Conservation (phyloP, 257 asterid genomes). For the Coffea eugenioides region DNA sequence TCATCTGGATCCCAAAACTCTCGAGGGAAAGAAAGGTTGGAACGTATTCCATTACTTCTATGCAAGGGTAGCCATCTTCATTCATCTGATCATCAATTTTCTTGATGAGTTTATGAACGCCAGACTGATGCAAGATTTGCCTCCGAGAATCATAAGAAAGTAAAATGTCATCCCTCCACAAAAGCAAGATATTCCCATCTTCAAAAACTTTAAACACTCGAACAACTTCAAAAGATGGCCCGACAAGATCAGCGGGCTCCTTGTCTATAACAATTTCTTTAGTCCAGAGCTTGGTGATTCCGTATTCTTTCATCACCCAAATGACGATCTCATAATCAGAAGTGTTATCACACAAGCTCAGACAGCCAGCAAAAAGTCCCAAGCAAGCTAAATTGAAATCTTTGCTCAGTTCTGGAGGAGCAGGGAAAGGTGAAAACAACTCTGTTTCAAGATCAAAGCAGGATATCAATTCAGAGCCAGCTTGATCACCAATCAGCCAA, state of each 20-base stretch:
- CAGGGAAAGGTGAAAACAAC: constrained; percentile 18
- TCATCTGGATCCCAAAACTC: constrained; percentile 5
- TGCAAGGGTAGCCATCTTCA: background rate
- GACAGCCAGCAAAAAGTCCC: constrained; percentile 13
- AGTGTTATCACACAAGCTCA: constrained; percentile 33
- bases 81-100: background rate
- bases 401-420: constrained; percentile 6
- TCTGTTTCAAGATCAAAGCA: constrained; percentile 48
- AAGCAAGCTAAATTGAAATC: background rate
- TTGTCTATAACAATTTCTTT: constrained; percentile 26
- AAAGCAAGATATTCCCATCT: constrained; percentile 46
- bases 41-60: constrained; percentile 18
- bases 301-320: constrained; percentile 52
- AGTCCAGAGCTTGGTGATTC: constrained; percentile 36
- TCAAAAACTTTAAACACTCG: constrained; percentile 27
- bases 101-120: background rate
- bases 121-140: constrained; percentile 11
- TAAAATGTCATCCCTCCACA: constrained; percentile 25
- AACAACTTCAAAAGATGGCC: constrained; percentile 12
- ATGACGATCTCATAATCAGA: constrained; percentile 28
- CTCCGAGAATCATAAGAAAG: constrained; percentile 27
- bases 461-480: constrained; percentile 38
- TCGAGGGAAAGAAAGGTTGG: constrained; percentile 36
- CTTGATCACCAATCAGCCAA: constrained; percentile 47
- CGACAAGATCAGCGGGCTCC: background rate